Conservation (phyloP, 2,329 filamentous ascomycete genomes). For the Fusarium staphyleae region DNA sequence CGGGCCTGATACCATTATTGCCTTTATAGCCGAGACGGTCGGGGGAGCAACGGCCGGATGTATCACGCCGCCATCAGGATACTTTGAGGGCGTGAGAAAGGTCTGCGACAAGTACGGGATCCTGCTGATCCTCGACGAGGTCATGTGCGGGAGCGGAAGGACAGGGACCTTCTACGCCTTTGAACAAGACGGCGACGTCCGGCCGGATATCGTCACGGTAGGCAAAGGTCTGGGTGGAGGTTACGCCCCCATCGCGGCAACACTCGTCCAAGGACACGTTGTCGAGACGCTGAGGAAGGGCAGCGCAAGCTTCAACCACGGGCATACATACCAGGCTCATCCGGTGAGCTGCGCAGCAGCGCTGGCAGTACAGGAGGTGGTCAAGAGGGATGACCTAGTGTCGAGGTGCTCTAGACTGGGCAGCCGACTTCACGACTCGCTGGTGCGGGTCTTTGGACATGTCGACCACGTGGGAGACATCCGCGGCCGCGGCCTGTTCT, state of each 20-base stretch:
- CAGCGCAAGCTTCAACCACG: conserved; percentile 55
- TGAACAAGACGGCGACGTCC: conserved; percentile 61
- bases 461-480: conserved; percentile 66
- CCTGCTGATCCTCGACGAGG: conserved; percentile 79
- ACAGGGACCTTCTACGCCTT: conserved; percentile 67
- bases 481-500: conserved; percentile 63
- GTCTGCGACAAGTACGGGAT: conserved; percentile 76
- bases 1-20: conserved; percentile 71
- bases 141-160: conserved; percentile 74
- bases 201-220: conserved; percentile 70
- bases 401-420: conserved; percentile 65
- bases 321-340: conserved; percentile 69
- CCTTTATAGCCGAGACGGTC: conserved; percentile 76
- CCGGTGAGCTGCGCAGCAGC: conserved; percentile 67
- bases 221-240: conserved; percentile 73
- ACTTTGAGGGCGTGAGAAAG: conserved; percentile 70
- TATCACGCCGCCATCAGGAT: conserved; percentile 70
- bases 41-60: conserved; percentile 74
- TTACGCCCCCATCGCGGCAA: conserved; percentile 66
- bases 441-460: conserved; percentile 52
- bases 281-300: conserved; percentile 52
- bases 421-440: conserved; percentile 50
- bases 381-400: conserved; percentile 64
- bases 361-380: conserved; percentile 67
- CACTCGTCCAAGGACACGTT: conserved; percentile 62